Evolutionary conservation across 2,329 filamentous ascomycete species (phyloP).

Genomic region (Diaporthe aspalathi): DNA sequence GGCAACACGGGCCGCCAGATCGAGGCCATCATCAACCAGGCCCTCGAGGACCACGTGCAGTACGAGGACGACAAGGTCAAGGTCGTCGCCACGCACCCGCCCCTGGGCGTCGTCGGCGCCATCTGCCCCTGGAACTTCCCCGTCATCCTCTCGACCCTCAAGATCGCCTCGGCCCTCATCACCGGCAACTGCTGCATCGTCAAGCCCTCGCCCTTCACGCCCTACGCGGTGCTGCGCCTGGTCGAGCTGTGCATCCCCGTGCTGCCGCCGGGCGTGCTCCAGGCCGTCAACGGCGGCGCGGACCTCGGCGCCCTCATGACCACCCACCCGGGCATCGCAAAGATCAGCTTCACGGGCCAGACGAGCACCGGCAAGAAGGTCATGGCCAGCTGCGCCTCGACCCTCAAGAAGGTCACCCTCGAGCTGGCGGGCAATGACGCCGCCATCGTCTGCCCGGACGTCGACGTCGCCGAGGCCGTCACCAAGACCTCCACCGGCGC

Average conservation of each 20-base stretch:
- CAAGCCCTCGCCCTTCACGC: slow-evolving; percentile 61
- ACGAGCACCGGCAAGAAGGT: slow-evolving; percentile 58
- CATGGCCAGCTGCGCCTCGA: slow-evolving; percentile 60
- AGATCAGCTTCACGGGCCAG: slow-evolving; percentile 70
- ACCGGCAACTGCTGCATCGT: slow-evolving; percentile 66
- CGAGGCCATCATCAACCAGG: slow-evolving; percentile 51
- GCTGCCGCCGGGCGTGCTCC: slow-evolving; percentile 67
- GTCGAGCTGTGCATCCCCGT: slow-evolving; percentile 55
- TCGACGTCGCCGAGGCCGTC: slow-evolving; percentile 59
- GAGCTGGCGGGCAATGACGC: slow-evolving; percentile 68
- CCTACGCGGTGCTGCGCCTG: slow-evolving; percentile 63
- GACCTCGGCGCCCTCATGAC: slow-evolving; percentile 65
- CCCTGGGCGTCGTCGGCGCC: slow-evolving; percentile 63
- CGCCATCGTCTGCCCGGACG: slow-evolving; percentile 63
- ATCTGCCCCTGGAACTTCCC: slow-evolving; percentile 73
- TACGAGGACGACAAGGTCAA: slow-evolving; percentile 57
- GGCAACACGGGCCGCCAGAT: slow-evolving; percentile 52
- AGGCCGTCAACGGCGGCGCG: slow-evolving; percentile 65
- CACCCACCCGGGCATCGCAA: slow-evolving; percentile 64
- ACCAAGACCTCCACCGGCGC: slow-evolving; percentile 57
- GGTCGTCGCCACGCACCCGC: slow-evolving; percentile 56
- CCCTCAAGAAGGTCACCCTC: slow-evolving; percentile 65
- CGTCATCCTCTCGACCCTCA: slow-evolving; percentile 59
- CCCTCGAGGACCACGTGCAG: slow-evolving; percentile 59
- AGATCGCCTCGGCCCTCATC: slow-evolving; percentile 61